Evolutionary conservation across 2,329 filamentous ascomycete species (phyloP).

Genomic region (Tricladium varicosporioides): DNA sequence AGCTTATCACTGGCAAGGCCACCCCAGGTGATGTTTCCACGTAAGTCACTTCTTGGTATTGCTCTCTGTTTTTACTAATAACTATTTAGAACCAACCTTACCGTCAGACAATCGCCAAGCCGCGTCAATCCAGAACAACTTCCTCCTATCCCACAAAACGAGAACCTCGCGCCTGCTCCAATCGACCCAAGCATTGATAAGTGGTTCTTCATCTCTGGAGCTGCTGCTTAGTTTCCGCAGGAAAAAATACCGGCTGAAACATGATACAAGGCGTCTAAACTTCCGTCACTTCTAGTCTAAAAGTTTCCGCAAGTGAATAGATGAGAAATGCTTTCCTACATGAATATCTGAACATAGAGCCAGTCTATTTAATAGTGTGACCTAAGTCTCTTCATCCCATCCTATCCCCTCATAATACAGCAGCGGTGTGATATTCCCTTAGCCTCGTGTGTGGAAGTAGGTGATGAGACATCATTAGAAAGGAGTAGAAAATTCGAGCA

Average conservation of each 20-base stretch:
- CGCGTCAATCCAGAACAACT: constrained; percentile 69
- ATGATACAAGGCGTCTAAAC: neutral
- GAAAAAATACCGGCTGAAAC: neutral
- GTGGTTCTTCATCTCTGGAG: constrained; percentile 99
- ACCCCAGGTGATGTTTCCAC: constrained; percentile 73
- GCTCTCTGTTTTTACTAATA: constrained; percentile 30
- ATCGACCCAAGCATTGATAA: constrained; percentile 98
- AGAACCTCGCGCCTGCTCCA: constrained; percentile 80
- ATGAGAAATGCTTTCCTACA: neutral
- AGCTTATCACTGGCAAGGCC: constrained; percentile 88
- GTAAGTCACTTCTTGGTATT: constrained; percentile 52
- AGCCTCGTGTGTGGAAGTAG: too few species aligned
- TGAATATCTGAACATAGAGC: constrained; percentile 1
- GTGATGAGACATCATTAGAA: too few species aligned
- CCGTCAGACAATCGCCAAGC: constrained; percentile 70
- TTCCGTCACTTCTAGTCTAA: neutral
- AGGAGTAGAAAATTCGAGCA: too few species aligned
- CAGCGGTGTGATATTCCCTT: too few species aligned
- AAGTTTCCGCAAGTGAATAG: neutral
- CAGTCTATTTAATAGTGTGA: neutral
- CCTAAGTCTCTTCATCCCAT: too few species aligned
- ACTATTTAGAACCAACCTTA: constrained; percentile 70
- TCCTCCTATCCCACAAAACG: constrained; percentile 71
- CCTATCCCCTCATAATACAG: too few species aligned
- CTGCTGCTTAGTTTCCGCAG: constrained; percentile 66